These are phyloP conservation scores for Candida germanica DNA, from an alignment of 805 yeast genomes.

Conservation along the genomic window DNA sequence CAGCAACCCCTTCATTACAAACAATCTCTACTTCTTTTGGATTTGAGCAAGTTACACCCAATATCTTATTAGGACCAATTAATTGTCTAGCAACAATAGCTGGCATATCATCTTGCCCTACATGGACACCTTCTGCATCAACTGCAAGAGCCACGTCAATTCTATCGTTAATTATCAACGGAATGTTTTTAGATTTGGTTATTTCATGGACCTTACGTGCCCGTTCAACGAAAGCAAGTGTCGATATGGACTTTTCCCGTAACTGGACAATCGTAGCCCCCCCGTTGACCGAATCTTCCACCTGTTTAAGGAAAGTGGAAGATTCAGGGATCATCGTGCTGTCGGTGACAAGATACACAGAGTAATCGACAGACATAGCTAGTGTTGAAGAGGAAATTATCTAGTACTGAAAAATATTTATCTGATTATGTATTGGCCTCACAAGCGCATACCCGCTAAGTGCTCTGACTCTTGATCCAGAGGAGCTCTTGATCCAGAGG, in stretches of 20 bases:
- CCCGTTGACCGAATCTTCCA: constrained; percentile 55
- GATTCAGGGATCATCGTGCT: constrained; percentile 64
- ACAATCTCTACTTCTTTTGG: constrained; percentile 55
- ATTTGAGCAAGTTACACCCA: constrained; percentile 74
- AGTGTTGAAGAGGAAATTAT: too few species aligned
- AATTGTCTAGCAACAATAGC: constrained; percentile 54
- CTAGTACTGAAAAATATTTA: too few species aligned
- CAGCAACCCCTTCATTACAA: constrained; percentile 50
- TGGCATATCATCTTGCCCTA: constrained; percentile 88
- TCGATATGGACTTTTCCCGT: constrained; percentile 72
- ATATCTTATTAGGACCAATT: constrained; percentile 69
- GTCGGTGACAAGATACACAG: constrained; percentile 78
- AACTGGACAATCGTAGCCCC: constrained; percentile 84
- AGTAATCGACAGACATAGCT: constrained; percentile 42
- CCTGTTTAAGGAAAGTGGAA: constrained; percentile 53
- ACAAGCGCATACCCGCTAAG: background rate
- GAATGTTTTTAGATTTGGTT: constrained; percentile 59
- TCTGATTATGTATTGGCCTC: too few species aligned
- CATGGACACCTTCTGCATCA: constrained; percentile 89
- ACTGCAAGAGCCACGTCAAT: constrained; percentile 87
- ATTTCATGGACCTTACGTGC: constrained; percentile 61
- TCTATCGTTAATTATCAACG: constrained; percentile 81
- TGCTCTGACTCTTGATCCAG: too few species aligned
- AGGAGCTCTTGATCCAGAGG: too few species aligned
- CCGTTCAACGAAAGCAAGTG: constrained; percentile 60